Conservation (phyloP, 306 rosid species). For the Begonia loranthoides region DNA sequence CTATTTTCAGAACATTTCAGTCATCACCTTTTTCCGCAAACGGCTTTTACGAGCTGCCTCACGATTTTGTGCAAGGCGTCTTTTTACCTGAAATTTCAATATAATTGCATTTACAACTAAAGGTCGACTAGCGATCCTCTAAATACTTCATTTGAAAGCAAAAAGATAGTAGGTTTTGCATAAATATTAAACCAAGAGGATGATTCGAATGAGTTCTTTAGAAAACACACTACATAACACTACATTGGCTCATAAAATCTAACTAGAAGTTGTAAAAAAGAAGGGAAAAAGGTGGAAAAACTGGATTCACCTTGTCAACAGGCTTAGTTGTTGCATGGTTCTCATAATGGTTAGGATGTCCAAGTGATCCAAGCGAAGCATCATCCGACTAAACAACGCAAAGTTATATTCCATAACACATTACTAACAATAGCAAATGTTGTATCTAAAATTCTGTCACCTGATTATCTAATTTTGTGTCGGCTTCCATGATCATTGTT, state of each 20-base stretch:
- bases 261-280: too few relatives aligned
- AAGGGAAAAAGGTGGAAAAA: too few relatives aligned
- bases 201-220: too few relatives aligned
- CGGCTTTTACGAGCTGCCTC: slow-evolving; percentile 99
- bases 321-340: slow-evolving; percentile 33
- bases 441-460: slow-evolving; percentile 15
- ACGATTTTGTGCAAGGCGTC: slow-evolving; percentile 94
- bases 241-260: too few relatives aligned
- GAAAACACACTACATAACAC: too few relatives aligned
- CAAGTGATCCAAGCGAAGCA: slow-evolving; percentile 28
- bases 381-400: slow-evolving; percentile 30
- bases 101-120: too few relatives aligned
- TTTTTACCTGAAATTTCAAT: slow-evolving; percentile 49
- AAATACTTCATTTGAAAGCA: too few relatives aligned
- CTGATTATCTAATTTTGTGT: slow-evolving; percentile 45
- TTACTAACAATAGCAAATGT: neutral
- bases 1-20: slow-evolving; percentile 7
- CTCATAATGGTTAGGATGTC: slow-evolving; percentile 20
- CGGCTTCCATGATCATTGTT: slow-evolving; percentile 34
- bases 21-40: slow-evolving; percentile 65
- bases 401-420: slow-evolving; percentile 3
- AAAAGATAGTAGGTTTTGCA: too few relatives aligned
- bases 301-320: slow-evolving; percentile 25
- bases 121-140: too few relatives aligned
- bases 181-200: too few relatives aligned